These are phyloP conservation scores for Fonsecaea multimorphosa DNA, from an alignment of 2,329 filamentous ascomycete species.

Conservation along the genomic window DNA sequence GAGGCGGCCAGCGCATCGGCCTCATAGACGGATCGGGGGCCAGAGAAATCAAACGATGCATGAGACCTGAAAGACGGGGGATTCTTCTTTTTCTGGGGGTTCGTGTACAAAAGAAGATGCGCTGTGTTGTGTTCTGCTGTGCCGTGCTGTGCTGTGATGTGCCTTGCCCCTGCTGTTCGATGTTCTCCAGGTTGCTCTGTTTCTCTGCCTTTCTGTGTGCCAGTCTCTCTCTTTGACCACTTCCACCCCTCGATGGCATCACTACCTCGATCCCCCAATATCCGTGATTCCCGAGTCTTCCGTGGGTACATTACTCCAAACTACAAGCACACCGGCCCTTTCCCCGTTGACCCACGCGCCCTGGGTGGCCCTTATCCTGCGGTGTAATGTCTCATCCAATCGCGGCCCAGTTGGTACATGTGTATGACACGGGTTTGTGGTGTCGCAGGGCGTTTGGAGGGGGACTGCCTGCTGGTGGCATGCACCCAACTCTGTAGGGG, in stretches of 20 bases:
- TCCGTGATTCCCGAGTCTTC: not conserved
- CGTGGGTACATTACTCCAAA: not conserved
- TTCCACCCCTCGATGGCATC: not conserved
- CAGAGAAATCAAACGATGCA: not conserved
- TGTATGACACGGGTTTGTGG: conserved; percentile 3
- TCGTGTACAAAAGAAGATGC: conserved; percentile 14
- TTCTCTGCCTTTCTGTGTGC: not conserved
- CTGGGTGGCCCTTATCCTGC: conserved; percentile 5
- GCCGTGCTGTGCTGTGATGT: not conserved
- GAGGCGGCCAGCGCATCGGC: conserved; percentile 38
- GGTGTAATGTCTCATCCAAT: conserved; percentile 9
- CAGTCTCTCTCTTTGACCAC: not conserved
- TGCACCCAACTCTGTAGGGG: not conserved
- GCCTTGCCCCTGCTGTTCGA: not conserved
- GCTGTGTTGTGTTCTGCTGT: not conserved
- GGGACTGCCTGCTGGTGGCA: not conserved
- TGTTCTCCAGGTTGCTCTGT: not conserved
- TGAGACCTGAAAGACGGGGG: not conserved
- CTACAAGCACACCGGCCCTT: not conserved
- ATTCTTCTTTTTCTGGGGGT: not conserved
- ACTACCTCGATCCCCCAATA: not conserved
- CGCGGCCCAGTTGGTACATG: not conserved
- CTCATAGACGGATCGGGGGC: conserved; percentile 15
- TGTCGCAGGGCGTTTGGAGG: conserved; percentile 12
- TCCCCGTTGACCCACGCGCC: not conserved